Percentiles rank a stretch among this genome's conserved stretches.
These are phyloP conservation scores for Kalmusia sp. DNA, from an alignment of 2,329 filamentous ascomycete species.

Conservation along the genomic window DNA sequence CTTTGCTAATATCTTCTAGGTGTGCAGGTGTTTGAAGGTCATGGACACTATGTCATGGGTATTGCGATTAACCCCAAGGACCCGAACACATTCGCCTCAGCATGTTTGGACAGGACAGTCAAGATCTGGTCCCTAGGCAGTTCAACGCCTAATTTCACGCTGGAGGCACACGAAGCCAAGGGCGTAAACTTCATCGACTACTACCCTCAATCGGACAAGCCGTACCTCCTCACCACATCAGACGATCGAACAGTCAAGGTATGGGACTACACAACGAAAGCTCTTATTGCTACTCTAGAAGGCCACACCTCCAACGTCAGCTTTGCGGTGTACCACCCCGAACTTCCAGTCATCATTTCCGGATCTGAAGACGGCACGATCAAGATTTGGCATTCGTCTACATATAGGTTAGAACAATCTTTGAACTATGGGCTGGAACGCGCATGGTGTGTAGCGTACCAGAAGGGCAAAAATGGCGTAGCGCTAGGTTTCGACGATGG, in stretches of 20 bases:
- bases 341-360: conserved; percentile 95
- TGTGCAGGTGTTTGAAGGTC: conserved; percentile 94
- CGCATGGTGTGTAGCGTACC: conserved; percentile 97
- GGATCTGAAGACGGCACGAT: conserved; percentile 97
- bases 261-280: conserved; percentile 99
- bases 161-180: conserved; percentile 96
- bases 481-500: conserved; percentile 98
- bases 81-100: conserved; percentile 83
- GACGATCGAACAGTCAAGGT: conserved; percentile 97
- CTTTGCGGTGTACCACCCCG: conserved; percentile 97
- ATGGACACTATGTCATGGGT: conserved; percentile 96
- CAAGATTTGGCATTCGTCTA: conserved; percentile 99
- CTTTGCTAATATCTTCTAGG: conserved; percentile 35
- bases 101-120: conserved; percentile 93
- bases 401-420: conserved; percentile 93
- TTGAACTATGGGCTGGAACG: conserved; percentile 94
- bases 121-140: conserved; percentile 98
- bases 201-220: conserved; percentile 72
- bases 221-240: conserved; percentile 92
- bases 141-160: conserved; percentile 91
- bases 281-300: conserved; percentile 92
- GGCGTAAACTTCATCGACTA: conserved; percentile 98
- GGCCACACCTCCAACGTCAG: conserved; percentile 98
- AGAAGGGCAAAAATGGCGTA: conserved; percentile 91
- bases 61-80: conserved; percentile 93